Conservation (phyloP, 2,329 filamentous ascomycete species). For the Apiospora saccharicola region DNA sequence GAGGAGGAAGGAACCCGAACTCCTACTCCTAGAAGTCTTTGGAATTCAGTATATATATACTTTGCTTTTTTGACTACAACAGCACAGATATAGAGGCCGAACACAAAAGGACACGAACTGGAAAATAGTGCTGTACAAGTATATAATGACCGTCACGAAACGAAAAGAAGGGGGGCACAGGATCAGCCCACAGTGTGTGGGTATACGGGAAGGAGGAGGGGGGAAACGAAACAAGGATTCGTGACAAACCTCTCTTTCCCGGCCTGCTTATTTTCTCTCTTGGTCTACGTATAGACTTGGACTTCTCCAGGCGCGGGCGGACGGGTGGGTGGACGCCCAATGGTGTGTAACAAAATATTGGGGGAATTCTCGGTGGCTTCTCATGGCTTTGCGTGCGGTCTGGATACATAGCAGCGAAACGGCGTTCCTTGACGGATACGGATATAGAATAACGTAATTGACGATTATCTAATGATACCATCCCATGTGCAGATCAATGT, state of each 20-base stretch:
- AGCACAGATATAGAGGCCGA: not conserved
- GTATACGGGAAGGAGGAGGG: not conserved
- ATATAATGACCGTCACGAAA: constrained; percentile 15
- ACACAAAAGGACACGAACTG: not conserved
- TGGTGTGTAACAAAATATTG: constrained; percentile 3
- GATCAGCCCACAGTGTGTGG: not conserved
- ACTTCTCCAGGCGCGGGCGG: not conserved
- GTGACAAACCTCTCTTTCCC: not conserved
- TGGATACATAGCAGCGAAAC: constrained; percentile 17
- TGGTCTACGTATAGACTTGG: not conserved
- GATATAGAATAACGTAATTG: constrained; percentile 13
- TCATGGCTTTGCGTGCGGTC: constrained; percentile 16
- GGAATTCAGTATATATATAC: not conserved
- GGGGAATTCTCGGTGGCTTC: constrained; percentile 3
- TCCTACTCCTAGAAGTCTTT: not conserved
- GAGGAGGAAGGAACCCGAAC: not conserved
- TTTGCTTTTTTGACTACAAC: not conserved
- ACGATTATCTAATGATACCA: not conserved
- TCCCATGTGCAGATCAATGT: not conserved
- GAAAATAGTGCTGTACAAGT: constrained; percentile 16
- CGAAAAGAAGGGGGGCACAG: not conserved
- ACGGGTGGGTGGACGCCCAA: not conserved
- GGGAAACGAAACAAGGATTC: not conserved
- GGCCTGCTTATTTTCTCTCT: not conserved
- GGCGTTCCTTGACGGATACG: constrained; percentile 4